Percentiles rank a stretch among this genome's conserved stretches.
phyloP scores from a whole-genome alignment of 2,329 filamentous ascomycete species.

The Dothidotthia symphoricarpi region DNA sequence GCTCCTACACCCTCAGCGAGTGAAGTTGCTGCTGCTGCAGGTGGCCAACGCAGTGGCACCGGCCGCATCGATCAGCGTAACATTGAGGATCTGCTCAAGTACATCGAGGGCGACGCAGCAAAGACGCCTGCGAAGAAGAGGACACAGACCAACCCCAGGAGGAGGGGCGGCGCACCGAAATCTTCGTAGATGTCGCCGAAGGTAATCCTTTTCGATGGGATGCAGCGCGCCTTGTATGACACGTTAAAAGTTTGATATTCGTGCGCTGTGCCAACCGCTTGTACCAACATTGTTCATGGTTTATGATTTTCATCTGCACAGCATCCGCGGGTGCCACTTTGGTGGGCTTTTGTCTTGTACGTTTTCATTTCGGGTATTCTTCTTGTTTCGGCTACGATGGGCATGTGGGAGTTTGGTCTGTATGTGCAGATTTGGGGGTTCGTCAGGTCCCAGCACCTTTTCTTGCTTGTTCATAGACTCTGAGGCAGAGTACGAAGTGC shows the following conservation, averaged over 20 bases:
- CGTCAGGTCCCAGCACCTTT: constrained; percentile 5
- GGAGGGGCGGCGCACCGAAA: constrained; percentile 26
- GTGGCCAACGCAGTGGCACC: constrained; percentile 40
- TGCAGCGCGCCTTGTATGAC: neutral
- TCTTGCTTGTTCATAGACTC: constrained; percentile 11
- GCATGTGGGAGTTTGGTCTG: neutral
- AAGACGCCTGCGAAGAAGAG: constrained; percentile 49
- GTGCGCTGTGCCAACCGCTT: too few species aligned
- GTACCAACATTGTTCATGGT: too few species aligned
- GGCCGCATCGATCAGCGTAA: constrained; percentile 68
- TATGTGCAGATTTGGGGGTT: neutral
- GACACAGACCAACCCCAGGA: constrained; percentile 45
- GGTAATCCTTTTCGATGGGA: neutral
- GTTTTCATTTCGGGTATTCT: neutral
- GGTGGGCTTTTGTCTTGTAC: neutral
- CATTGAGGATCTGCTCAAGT: constrained; percentile 90
- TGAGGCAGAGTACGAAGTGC: neutral
- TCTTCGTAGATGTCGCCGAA: neutral
- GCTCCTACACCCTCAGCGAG: constrained; percentile 60
- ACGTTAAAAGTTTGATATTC: too few species aligned
- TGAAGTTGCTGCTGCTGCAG: constrained; percentile 43
- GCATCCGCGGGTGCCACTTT: neutral
- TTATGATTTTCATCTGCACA: too few species aligned
- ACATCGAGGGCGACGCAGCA: constrained; percentile 71
- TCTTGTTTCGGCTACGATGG: neutral